Conservation (phyloP, 1,284 basidiomycete species). For the Naganishia sp. region DNA sequence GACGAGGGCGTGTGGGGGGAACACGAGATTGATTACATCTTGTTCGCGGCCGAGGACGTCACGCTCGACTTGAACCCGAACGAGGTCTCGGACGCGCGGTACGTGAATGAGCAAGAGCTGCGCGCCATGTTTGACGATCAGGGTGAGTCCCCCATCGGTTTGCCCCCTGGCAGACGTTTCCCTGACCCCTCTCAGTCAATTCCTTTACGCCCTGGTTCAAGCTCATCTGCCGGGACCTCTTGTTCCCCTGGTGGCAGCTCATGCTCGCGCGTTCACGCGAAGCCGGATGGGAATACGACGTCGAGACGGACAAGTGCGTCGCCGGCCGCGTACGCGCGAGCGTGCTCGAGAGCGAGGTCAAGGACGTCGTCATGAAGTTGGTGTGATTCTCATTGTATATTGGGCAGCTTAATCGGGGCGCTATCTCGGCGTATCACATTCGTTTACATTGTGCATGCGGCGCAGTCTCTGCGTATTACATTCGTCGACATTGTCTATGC, state of each 20-base stretch:
- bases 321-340: slow-evolving; percentile 43
- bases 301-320: slow-evolving; percentile 61
- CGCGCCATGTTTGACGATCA: slow-evolving; percentile 84
- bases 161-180: not conserved
- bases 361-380: slow-evolving; percentile 76
- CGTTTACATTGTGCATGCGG: not conserved
- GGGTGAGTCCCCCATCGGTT: slow-evolving; percentile 54
- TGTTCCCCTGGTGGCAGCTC: slow-evolving; percentile 98
- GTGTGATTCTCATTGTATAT: slow-evolving; percentile 48
- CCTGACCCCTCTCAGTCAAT: slow-evolving; percentile 61
- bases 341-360: slow-evolving; percentile 48
- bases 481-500: slow-evolving; percentile 12
- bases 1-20: slow-evolving; percentile 89
- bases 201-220: slow-evolving; percentile 99
- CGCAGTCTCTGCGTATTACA: not conserved
- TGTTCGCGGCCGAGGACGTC: slow-evolving; percentile 90
- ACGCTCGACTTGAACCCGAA: slow-evolving; percentile 81
- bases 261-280: slow-evolving; percentile 67
- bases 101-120: slow-evolving; percentile 87
- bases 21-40: slow-evolving; percentile 99
- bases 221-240: slow-evolving; percentile 92
- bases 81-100: slow-evolving; percentile 88
- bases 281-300: slow-evolving; percentile 66
- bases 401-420: not conserved
- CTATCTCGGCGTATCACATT: slow-evolving; percentile 17